phyloP scores from a whole-genome alignment of 1,139 yeast genomes.

The Diutina neorugosa region DNA sequence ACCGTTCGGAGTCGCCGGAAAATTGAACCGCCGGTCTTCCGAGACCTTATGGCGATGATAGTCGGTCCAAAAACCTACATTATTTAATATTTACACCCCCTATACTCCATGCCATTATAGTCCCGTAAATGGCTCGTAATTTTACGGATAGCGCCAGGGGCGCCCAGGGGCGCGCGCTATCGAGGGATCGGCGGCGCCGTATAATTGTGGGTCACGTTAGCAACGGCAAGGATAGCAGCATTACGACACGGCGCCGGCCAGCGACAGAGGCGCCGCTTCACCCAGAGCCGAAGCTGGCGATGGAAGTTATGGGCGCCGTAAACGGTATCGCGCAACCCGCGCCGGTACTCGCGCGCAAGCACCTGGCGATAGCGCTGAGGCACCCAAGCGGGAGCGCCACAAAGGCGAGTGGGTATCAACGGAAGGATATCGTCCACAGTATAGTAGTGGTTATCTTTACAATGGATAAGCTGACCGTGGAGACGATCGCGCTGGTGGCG shows the following conservation, averaged over 20 bases:
- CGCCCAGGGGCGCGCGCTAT: not conserved
- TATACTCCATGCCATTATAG: no score
- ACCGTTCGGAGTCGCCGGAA: no score
- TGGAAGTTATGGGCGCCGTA: not conserved
- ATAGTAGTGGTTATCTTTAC: slow-evolving; percentile 43
- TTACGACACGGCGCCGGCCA: not conserved
- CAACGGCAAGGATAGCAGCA: not conserved
- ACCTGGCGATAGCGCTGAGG: slow-evolving; percentile 26
- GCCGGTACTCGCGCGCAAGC: slow-evolving; percentile 31
- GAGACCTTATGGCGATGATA: no score
- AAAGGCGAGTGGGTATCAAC: slow-evolving; percentile 33
- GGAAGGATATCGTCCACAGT: slow-evolving; percentile 31
- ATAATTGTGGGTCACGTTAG: not conserved
- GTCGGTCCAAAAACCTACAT: no score
- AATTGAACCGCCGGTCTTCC: no score
- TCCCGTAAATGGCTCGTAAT: not conserved
- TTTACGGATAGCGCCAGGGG: not conserved
- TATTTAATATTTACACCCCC: not conserved
- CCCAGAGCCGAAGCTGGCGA: not conserved
- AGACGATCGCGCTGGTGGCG: slow-evolving; percentile 11
- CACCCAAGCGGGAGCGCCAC: slow-evolving; percentile 37
- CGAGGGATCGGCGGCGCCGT: not conserved
- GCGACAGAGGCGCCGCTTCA: not conserved
- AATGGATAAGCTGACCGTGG: slow-evolving; percentile 25
- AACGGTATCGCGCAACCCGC: slow-evolving; percentile 11